phyloP scores from a whole-genome alignment of 2,329 filamentous ascomycete species.

The Epichloe elymi region DNA sequence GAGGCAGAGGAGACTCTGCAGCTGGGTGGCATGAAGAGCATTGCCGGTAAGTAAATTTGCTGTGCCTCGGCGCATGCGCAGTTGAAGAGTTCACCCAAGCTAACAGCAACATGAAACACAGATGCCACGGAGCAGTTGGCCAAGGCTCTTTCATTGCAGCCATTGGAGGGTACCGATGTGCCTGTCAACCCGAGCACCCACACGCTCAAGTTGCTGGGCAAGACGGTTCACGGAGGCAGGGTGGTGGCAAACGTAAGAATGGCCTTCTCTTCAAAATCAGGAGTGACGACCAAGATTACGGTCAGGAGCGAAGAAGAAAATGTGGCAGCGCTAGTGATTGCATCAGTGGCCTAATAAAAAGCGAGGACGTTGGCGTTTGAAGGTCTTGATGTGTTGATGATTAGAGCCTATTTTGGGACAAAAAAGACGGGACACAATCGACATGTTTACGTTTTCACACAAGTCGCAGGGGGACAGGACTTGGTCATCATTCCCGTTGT shows the following conservation, averaged over 20 bases:
- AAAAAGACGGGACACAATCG: background rate
- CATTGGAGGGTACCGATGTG: slow-evolving; percentile 87
- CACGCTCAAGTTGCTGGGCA: slow-evolving; percentile 89
- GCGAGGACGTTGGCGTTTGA: slow-evolving; percentile 21
- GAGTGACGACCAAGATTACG: slow-evolving; percentile 91
- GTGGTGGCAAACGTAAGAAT: slow-evolving; percentile 82
- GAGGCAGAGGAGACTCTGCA: slow-evolving; percentile 86
- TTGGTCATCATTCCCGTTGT: background rate
- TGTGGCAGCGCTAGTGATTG: slow-evolving; percentile 72
- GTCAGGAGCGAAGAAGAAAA: slow-evolving; percentile 88
- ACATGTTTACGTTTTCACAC: background rate
- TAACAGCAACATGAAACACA: slow-evolving; percentile 23
- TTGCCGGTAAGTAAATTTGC: slow-evolving; percentile 55
- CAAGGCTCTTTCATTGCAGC: slow-evolving; percentile 78
- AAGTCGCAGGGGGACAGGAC: background rate
- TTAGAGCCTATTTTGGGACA: slow-evolving; percentile 10
- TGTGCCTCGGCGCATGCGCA: background rate
- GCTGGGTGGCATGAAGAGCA: slow-evolving; percentile 77
- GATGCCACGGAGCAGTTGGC: slow-evolving; percentile 88
- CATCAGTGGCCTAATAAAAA: slow-evolving; percentile 57
- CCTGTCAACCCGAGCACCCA: slow-evolving; percentile 81
- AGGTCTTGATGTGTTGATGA: slow-evolving; percentile 22
- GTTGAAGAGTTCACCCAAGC: background rate
- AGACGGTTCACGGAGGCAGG: slow-evolving; percentile 80
- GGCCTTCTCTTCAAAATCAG: slow-evolving; percentile 85